Base-by-base conservation (phyloP, 2,329 filamentous ascomycete genomes). In the Aureobasidium zeae region DNA sequence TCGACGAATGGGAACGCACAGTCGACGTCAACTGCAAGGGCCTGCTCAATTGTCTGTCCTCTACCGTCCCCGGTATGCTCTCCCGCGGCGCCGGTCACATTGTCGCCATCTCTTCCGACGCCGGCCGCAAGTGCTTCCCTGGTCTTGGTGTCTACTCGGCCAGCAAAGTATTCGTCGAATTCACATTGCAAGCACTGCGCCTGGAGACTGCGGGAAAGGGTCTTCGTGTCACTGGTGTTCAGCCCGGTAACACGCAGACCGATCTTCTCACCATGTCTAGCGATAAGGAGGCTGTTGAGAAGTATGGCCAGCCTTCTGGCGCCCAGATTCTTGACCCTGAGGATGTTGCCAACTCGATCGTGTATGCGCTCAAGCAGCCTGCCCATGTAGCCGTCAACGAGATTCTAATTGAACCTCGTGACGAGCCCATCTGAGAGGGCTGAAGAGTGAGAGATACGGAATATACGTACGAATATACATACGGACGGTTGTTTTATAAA, bases 21-120 rank as follows among this genome's bases (percentile, higher is more conserved):
- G 83, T 89, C 30, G 84, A 88, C 54, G 82, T 89, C 52, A 89
- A 89, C 67, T 88, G 84, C 76, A 88, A 88, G 64, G 84, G 84
- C 26, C 71, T 89, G 1, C 67, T 88, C 43, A 73, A 89, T 68
- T 80, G 78, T 51, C 70, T 89, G 3, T 74, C 81, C 0, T 72
- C 80, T 1, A 77, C 75, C 0, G 74, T 89, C 0, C 84, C 84
- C 0, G 64, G 63, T 9, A 88, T 89, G 82, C 70, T 88, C 9
- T 64, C 71, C 5, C 80, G 82, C 13, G 77, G 79, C 41, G 64
- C 62, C 19, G 82, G 83, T 3, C 84, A 88, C 62, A 75, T 89
- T 50, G 81, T 89, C 4, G 81, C 83, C 53, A 86, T 89, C 53
- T 87, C 84, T 0, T 88, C 83, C 0, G 84, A 88, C 51, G 84